Conservation (phyloP, 169 alveolate species). For the Eimeria zaria region DNA sequence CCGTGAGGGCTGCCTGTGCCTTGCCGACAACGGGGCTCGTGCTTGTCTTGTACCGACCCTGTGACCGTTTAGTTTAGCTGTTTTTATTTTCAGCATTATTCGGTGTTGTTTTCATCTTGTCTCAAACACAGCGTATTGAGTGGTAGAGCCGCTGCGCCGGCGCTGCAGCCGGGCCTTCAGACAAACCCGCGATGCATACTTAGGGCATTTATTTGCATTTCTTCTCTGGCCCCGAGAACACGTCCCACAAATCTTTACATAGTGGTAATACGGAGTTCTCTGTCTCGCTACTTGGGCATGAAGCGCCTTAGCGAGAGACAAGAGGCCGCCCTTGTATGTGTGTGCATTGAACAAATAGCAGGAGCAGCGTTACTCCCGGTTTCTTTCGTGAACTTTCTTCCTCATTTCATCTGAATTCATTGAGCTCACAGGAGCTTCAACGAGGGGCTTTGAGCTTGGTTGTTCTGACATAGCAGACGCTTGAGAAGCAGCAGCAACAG, state of each 20-base stretch:
- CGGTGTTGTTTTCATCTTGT: slow-evolving; percentile 2
- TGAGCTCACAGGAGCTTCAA: not conserved
- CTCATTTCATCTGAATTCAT: not conserved
- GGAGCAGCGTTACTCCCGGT: not conserved
- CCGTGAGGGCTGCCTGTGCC: slow-evolving; percentile 31
- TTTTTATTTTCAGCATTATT: not conserved
- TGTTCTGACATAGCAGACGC: not conserved
- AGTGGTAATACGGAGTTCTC: not conserved
- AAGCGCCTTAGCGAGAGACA: not conserved
- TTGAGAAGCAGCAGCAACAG: not conserved
- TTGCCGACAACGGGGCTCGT: slow-evolving; percentile 50
- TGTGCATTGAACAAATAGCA: not conserved
- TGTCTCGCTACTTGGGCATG: not conserved
- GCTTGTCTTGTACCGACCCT: not conserved
- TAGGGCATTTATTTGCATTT: not conserved
- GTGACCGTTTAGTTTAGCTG: not conserved
- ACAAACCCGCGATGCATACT: not conserved
- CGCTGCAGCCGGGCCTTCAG: slow-evolving; percentile 28
- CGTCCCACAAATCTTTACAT: not conserved
- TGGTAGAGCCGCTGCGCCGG: not conserved
- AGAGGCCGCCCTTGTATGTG: not conserved
- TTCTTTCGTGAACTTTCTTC: not conserved
- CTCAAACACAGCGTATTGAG: not conserved
- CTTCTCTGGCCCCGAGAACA: not conserved
- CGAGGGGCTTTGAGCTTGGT: not conserved